Percentiles rank a stretch among this genome's conserved stretches.
phyloP scores from a whole-genome alignment of 352 stramenopile genomes.

The Albugo laibachii region DNA sequence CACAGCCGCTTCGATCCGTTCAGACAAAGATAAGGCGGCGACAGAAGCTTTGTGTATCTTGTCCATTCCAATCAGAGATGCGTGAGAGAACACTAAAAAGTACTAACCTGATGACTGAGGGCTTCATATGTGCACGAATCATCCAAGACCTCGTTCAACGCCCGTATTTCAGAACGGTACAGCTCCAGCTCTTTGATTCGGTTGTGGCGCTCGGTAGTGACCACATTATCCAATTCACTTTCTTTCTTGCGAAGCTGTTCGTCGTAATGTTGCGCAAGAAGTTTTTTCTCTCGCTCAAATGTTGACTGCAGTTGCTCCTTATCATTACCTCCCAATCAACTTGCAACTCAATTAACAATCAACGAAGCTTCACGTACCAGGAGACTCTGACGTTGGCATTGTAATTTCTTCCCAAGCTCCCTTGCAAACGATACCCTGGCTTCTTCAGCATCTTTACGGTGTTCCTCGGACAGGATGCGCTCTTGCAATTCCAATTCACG shows the following conservation, averaged over 20 bases:
- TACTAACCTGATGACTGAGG: constrained; percentile 39
- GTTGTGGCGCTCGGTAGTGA: constrained; percentile 43
- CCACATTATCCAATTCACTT: constrained; percentile 32
- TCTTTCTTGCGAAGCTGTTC: constrained; percentile 28
- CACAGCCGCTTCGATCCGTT: constrained; percentile 55
- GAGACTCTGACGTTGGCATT: not conserved
- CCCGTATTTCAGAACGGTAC: constrained; percentile 34
- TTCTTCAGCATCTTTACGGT: constrained; percentile 19
- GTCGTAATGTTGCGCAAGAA: constrained; percentile 38
- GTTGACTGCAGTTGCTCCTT: not conserved
- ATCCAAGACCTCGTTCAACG: constrained; percentile 44
- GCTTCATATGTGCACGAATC: constrained; percentile 62
- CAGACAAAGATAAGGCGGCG: constrained; percentile 46
- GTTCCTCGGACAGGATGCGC: constrained; percentile 34
- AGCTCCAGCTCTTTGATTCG: constrained; percentile 30
- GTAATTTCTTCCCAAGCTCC: constrained; percentile 27
- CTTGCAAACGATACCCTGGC: not conserved
- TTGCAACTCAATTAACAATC: not conserved
- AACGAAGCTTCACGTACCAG: not conserved
- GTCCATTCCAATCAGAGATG: constrained; percentile 46
- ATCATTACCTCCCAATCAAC: too few relatives aligned
- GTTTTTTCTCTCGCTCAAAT: constrained; percentile 11
- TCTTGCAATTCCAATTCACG: constrained; percentile 57
- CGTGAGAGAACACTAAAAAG: constrained; percentile 8
- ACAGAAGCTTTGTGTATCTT: constrained; percentile 62